phyloP scores from a whole-genome alignment of 495 filamentous ascomycete species.

The Hypoxylon fragiforme region DNA sequence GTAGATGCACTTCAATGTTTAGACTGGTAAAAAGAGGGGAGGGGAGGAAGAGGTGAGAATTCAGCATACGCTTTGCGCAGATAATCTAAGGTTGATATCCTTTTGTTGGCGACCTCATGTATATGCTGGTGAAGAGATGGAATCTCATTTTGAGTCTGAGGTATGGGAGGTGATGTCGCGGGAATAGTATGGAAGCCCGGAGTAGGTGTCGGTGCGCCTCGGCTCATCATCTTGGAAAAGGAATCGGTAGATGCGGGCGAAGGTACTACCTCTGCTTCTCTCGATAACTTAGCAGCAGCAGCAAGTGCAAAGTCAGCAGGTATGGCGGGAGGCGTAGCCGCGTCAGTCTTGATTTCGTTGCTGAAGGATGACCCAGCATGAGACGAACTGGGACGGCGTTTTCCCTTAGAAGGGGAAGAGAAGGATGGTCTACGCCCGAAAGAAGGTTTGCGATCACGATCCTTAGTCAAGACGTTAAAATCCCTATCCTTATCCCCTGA shows the following conservation, averaged over 20 bases:
- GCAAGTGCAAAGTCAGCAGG: conserved; percentile 46
- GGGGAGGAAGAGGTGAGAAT: neutral
- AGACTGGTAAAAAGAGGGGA: neutral
- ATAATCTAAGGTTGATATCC: conserved; percentile 95
- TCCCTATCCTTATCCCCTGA: conserved; percentile 39
- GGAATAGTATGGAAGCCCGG: conserved; percentile 35
- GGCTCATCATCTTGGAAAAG: conserved; percentile 50
- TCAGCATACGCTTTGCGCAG: conserved; percentile 79
- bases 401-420: conserved; percentile 42
- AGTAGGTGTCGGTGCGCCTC: conserved; percentile 39
- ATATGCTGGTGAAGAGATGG: conserved; percentile 72
- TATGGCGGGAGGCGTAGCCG: conserved; percentile 42
- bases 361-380: conserved; percentile 30
- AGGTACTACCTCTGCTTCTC: conserved; percentile 36
- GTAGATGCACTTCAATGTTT: conserved; percentile 19
- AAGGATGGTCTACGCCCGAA: conserved; percentile 50
- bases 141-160: conserved; percentile 45
- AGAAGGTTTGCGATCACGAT: conserved; percentile 47
- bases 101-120: conserved; percentile 84
- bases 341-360: conserved; percentile 39
- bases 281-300: conserved; percentile 44
- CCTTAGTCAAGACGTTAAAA: conserved; percentile 46
- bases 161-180: conserved; percentile 37
- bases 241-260: conserved; percentile 43
- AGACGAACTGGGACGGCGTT: conserved; percentile 45